Percentiles rank a stretch among this genome's conserved stretches.
Conservation (phyloP, 352 stramenopile species). For the Phytophthora cactorum region DNA sequence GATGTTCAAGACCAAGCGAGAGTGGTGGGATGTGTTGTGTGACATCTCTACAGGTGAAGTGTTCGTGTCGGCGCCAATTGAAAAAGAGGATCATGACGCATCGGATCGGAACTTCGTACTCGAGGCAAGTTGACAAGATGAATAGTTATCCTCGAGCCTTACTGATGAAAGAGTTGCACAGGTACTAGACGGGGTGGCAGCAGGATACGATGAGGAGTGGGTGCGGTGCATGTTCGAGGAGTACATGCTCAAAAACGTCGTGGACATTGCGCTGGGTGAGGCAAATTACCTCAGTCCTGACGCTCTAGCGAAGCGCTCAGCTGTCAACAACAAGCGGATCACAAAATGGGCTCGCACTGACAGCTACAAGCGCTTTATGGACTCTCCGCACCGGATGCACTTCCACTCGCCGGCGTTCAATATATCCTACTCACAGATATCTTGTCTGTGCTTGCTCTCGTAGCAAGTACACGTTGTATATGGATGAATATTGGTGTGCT, state of each 20-base stretch:
- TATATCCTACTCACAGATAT: constrained; percentile 72
- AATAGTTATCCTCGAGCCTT: background rate
- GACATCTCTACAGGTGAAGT: constrained; percentile 88
- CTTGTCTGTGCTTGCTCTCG: constrained; percentile 49
- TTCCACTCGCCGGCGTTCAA: constrained; percentile 79
- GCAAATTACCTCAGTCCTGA: constrained; percentile 81
- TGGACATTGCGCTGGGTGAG: constrained; percentile 81
- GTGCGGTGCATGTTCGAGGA: constrained; percentile 90
- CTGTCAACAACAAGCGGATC: constrained; percentile 89
- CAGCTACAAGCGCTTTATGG: constrained; percentile 85
- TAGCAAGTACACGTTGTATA: constrained; percentile 31
- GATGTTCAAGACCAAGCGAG: constrained; percentile 92
- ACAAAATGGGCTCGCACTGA: constrained; percentile 88
- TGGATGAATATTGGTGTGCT: constrained; percentile 21
- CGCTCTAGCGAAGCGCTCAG: constrained; percentile 71
- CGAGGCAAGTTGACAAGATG: constrained; percentile 47
- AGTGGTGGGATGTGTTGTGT: constrained; percentile 93
- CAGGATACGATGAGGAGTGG: constrained; percentile 88
- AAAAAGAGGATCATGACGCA: constrained; percentile 81
- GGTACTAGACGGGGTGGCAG: constrained; percentile 81
- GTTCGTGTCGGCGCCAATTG: constrained; percentile 54
- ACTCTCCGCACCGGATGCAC: constrained; percentile 50
- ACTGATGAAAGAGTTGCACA: constrained; percentile 23
- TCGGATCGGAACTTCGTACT: constrained; percentile 76
- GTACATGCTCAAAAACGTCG: constrained; percentile 86